Evolutionary conservation across 2,329 filamentous ascomycete species (phyloP), one percentile per base, ranked within the genome.

Genomic region (Thermoascus crustaceus): DNA sequence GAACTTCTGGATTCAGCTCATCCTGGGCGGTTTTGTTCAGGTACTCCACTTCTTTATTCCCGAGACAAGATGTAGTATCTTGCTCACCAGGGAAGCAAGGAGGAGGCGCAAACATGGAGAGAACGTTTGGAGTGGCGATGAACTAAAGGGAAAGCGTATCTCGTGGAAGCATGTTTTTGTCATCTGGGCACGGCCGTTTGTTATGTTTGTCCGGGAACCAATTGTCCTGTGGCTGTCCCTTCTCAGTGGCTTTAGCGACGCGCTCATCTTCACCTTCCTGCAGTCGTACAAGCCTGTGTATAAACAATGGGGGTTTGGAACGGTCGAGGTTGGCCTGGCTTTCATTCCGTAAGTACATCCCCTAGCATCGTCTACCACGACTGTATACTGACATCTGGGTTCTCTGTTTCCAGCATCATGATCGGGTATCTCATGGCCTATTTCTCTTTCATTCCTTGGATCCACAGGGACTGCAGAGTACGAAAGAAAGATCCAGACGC

Each of bases 121-220:
- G 37, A 78, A 82, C 49, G 58, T 86, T 42, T 85, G 75, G 54
- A 83, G 84, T 1, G 82, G 82, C 0, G 77, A 82, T 40, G 85
- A 91, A 60, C 69, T 86, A 10, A 67, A 73, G 6, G 57, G 61
- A 8, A 65, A 71, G 36, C 68, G 75, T 30, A 72, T 82, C 49
- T 69, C 71, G 1, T 60, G 63, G 33, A 67, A 64, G 41, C 76
- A 80, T 44, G 61, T 82, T 9, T 39, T 75, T 19, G 60, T 64
- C 24, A 69, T 78, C 30, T 78, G 76, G 73, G 50, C 66, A 20
- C 71, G 76, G 0, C 76, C 78, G 0, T 81, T 79, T 52, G 64
- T 69, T 40, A 78, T 81, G 71, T 78, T 82, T 47, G 35, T 76
- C 10, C 74, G 68, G 1, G 78, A 82, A 49, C 77, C 77, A 0